Base-by-base conservation (phyloP, 805 yeast genomes). In the Hanseniaspora thailandica region DNA sequence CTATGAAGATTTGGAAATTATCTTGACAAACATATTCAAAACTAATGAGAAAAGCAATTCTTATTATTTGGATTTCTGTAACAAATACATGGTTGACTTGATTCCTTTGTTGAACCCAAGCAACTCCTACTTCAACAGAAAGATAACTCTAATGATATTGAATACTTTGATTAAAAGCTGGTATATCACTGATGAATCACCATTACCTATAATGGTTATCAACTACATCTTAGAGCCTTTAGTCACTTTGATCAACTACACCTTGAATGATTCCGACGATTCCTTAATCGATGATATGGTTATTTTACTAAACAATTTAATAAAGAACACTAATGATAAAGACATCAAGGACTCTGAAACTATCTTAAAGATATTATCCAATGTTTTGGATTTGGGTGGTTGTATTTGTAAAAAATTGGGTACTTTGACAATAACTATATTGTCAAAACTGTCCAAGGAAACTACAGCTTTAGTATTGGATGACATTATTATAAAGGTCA, bases 341-440 rank as follows among this genome's bases (percentile, higher is more conserved):
- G 55, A 54, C 1, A 55, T 63, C 38, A 35, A 51, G 2, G 57
- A 60, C 5, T 56, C 49, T 25, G 45, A 62, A 12, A 57, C 51
- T 22, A 66, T 77, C 51, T 73, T 79, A 17, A 69, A 74, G 2
- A 71, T 86, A n/a, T 68, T 93, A 17, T 71, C 74, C 31, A 77
- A 80, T 60, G 76, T 87, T 50, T 72, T 90, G 31, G 77, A 84
- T 1, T 70, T 85, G 54, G 76, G 84, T 15, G 97, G 88, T n/a
- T 34, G n/a, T 25, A 43, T 19, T 28, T 49, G 53, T n/a, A 35
- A 41, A 6, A 49, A 41, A 30, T 25, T 41, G 8, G 54, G 80
- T 60, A 69, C 74, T 7, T 75, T 85, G 22, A 80, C 84, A 2
- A 71, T 76, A 10, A 75, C 82, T 0, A 70, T 83, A 33, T 71